These are phyloP conservation scores for Selaginella moellendorffii DNA, from an alignment of 75 land plant species.

Conservation along the genomic window DNA sequence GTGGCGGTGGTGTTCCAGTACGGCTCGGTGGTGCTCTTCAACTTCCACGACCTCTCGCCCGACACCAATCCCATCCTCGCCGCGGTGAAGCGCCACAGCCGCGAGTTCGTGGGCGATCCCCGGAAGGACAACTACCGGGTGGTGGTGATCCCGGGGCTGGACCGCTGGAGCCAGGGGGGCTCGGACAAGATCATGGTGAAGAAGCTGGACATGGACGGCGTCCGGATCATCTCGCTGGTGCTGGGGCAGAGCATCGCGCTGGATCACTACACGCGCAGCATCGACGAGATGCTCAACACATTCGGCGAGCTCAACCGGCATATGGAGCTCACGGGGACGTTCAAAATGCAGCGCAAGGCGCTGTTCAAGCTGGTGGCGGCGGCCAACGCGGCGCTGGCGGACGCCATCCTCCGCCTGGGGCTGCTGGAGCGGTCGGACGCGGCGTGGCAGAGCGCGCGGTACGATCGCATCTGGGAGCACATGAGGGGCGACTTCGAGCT, in stretches of 20 bases:
- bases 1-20: conserved; percentile 69
- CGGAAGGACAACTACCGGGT: conserved; percentile 80
- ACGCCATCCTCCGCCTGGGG: conserved; percentile 72
- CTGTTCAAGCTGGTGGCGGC: conserved; percentile 82
- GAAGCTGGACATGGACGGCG: conserved; percentile 58
- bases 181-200: conserved; percentile 54
- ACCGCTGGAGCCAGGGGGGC: conserved; percentile 69
- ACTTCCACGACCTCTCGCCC: conserved; percentile 33
- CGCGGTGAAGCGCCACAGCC: conserved; percentile 44
- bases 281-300: conserved; percentile 77
- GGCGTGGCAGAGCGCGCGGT: conserved; percentile 26
- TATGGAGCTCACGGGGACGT: conserved; percentile 74
- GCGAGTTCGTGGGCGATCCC: conserved; percentile 58
- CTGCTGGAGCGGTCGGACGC: conserved; percentile 61
- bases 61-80: conserved; percentile 47
- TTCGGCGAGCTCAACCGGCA: conserved; percentile 65
- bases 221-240: conserved; percentile 67
- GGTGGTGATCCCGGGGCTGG: conserved; percentile 52
- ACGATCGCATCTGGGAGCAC: conserved; percentile 29
- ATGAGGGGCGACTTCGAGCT: conserved; percentile 30
- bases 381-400: conserved; percentile 80
- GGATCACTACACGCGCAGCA: conserved; percentile 67
- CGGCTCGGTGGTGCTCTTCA: conserved; percentile 74
- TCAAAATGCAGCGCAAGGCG: conserved; percentile 57
- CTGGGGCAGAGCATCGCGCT: conserved; percentile 89